phyloP scores from a whole-genome alignment of 495 filamentous ascomycete species.

The Penicillium antarcticum region DNA sequence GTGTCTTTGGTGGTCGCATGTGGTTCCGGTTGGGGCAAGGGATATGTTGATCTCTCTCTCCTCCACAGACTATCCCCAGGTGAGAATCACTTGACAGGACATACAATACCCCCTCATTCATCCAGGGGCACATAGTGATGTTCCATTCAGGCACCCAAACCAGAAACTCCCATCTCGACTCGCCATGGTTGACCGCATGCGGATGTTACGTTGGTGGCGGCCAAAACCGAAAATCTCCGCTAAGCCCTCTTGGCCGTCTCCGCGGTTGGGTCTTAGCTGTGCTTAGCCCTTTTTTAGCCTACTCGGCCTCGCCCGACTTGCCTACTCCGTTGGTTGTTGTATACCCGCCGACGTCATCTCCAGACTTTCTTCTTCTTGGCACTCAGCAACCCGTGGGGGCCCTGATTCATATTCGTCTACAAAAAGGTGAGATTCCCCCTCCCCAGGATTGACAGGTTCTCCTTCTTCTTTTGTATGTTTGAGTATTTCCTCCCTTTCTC shows the following conservation, averaged over 20 bases:
- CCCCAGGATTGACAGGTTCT: not conserved
- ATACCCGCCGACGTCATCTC: constrained; percentile 15
- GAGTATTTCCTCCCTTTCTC: not conserved
- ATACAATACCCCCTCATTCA: not conserved
- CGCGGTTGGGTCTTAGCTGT: not conserved
- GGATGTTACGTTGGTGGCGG: constrained; percentile 12
- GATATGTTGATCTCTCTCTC: constrained; percentile 9
- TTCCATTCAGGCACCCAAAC: not conserved
- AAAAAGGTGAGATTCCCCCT: not conserved
- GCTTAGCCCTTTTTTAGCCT: constrained; percentile 1
- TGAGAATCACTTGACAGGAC: constrained; percentile 7
- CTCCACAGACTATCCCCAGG: not conserved
- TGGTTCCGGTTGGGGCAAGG: constrained; percentile 9
- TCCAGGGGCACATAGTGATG: not conserved
- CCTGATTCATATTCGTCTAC: not conserved
- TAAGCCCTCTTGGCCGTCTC: constrained; percentile 1
- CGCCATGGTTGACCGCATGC: constrained; percentile 5
- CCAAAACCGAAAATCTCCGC: constrained; percentile 3
- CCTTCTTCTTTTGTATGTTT: constrained; percentile 1
- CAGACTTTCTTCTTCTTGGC: constrained; percentile 11
- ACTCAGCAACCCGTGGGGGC: not conserved
- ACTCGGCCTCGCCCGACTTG: constrained; percentile 15
- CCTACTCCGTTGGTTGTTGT: constrained; percentile 2
- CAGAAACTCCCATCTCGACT: not conserved
- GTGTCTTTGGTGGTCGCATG: constrained; percentile 8